phyloP scores from a whole-genome alignment of 2,329 filamentous ascomycete genomes.

The Aspergillus hortae region DNA sequence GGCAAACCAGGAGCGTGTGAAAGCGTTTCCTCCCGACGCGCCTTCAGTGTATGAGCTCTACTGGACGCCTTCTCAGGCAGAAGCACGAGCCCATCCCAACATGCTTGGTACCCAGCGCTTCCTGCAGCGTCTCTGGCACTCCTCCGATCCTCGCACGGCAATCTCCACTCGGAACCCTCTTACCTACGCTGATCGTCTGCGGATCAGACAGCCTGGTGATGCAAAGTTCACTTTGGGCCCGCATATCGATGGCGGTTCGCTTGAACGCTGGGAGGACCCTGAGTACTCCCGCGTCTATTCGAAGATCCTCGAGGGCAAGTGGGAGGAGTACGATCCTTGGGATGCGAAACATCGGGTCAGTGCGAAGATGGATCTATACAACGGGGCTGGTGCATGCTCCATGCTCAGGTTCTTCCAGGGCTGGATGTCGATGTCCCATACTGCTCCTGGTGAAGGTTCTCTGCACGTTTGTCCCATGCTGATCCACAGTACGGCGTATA shows the following conservation, averaged over 20 bases:
- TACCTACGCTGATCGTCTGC: constrained; percentile 67
- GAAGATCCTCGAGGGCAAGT: constrained; percentile 66
- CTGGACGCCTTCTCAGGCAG: constrained; percentile 67
- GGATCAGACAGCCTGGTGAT: constrained; percentile 70
- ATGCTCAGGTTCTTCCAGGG: constrained; percentile 90
- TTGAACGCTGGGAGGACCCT: constrained; percentile 69
- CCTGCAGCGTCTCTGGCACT: constrained; percentile 64
- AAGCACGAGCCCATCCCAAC: constrained; percentile 64
- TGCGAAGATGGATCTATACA: constrained; percentile 71
- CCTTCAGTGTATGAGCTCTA: constrained; percentile 74
- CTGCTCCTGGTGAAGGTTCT: constrained; percentile 71
- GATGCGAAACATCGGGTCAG: constrained; percentile 67
- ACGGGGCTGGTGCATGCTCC: constrained; percentile 75
- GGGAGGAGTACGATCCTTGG: constrained; percentile 81
- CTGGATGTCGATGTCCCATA: constrained; percentile 75
- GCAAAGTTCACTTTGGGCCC: constrained; percentile 67
- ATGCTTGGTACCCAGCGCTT: constrained; percentile 59
- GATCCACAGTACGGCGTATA: constrained; percentile 71
- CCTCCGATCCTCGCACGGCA: constrained; percentile 45
- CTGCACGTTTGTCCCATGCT: constrained; percentile 77
- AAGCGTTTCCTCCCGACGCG: constrained; percentile 63
- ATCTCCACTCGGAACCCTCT: constrained; percentile 58
- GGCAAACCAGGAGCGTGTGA: constrained; percentile 51
- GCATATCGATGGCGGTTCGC: constrained; percentile 69
- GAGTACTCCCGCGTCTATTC: constrained; percentile 74